phyloP scores from a whole-genome alignment of 768 basidiomycete genomes.

The Trametes meyenii region DNA sequence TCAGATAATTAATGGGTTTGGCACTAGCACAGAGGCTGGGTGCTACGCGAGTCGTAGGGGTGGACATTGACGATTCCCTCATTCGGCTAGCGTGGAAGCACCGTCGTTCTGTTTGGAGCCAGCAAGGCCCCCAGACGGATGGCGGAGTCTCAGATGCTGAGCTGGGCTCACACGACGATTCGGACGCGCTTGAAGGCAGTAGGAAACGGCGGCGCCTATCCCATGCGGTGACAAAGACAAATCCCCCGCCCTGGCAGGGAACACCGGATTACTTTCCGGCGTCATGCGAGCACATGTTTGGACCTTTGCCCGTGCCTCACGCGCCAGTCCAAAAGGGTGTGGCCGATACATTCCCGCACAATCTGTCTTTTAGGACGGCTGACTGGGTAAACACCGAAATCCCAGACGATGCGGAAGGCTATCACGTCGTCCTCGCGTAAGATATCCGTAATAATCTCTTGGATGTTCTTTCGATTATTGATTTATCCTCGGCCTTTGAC shows the following conservation, averaged over 20 bases:
- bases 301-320: conserved; percentile 69
- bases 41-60: conserved; percentile 72
- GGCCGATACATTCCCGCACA: conserved; percentile 69
- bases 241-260: neutral
- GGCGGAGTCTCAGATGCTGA: neutral
- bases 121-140: conserved; percentile 48
- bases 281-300: conserved; percentile 76
- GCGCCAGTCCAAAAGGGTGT: conserved; percentile 23
- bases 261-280: conserved; percentile 67
- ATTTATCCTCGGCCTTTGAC: neutral
- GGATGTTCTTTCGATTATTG: neutral
- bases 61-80: conserved; percentile 82
- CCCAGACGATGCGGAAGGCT: conserved; percentile 59
- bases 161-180: too few relatives aligned
- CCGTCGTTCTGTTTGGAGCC: conserved; percentile 70
- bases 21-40: conserved; percentile 62
- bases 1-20: neutral
- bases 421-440: conserved; percentile 82
- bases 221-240: conserved; percentile 21
- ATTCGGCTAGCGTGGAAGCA: conserved; percentile 78
- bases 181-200: neutral
- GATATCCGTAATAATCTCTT: conserved; percentile 26
- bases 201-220: conserved; percentile 14
- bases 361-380: conserved; percentile 67
- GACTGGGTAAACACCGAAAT: conserved; percentile 71